Percentiles rank a stretch among this genome's conserved stretches.
These are phyloP conservation scores for Trichoderma reesei DNA, from an alignment of 495 filamentous ascomycete genomes.

Conservation along the genomic window DNA sequence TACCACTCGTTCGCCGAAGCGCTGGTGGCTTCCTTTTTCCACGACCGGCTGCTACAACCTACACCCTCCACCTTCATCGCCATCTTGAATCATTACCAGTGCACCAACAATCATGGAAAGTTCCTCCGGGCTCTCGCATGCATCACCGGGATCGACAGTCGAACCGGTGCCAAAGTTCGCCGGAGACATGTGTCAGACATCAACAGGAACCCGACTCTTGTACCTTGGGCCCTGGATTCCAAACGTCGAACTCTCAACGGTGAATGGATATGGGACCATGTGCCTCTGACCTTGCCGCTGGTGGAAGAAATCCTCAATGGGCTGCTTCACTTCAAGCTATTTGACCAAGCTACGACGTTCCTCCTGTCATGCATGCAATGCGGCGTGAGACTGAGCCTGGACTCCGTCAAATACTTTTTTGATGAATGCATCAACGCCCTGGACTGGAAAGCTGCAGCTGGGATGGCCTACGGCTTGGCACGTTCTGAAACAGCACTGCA, in stretches of 20 bases:
- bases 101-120: slow-evolving; percentile 13
- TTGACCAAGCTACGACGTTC: slow-evolving; percentile 25
- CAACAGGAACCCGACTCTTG: background rate
- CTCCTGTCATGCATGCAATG: slow-evolving; percentile 26
- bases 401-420: slow-evolving; percentile 26
- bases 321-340: slow-evolving; percentile 26
- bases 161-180: slow-evolving; percentile 17
- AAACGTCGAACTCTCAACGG: slow-evolving; percentile 11
- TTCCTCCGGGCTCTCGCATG: slow-evolving; percentile 11
- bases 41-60: slow-evolving; percentile 36
- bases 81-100: slow-evolving; percentile 46
- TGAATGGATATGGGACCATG: slow-evolving; percentile 20
- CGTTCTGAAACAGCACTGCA: background rate
- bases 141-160: slow-evolving; percentile 24
- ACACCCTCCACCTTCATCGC: slow-evolving; percentile 45
- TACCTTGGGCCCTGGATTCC: slow-evolving; percentile 14
- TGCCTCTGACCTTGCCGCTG: slow-evolving; percentile 17
- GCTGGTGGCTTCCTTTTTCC: slow-evolving; percentile 45
- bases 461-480: slow-evolving; percentile 20
- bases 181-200: slow-evolving; percentile 14
- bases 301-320: slow-evolving; percentile 30
- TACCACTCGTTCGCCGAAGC: slow-evolving; percentile 40
- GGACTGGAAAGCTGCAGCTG: slow-evolving; percentile 20
- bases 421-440: slow-evolving; percentile 20
- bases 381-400: slow-evolving; percentile 15